phyloP scores from a whole-genome alignment of 306 rosid species.

The Sophora flavescens region DNA sequence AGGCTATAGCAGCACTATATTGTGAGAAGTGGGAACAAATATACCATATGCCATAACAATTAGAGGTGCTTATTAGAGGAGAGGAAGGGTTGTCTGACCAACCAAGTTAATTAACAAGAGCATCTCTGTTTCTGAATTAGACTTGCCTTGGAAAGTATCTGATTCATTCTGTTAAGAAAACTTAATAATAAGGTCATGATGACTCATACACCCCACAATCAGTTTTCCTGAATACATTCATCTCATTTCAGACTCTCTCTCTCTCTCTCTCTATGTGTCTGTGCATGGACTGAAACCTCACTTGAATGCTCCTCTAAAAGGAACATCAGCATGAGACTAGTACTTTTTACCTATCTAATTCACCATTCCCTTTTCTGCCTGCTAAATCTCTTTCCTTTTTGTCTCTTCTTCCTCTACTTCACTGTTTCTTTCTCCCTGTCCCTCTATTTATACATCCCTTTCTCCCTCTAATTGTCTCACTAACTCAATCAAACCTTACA shows the following conservation, averaged over 20 bases:
- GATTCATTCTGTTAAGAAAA: conserved; percentile 54
- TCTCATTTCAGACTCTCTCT: conserved; percentile 44
- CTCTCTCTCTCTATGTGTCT: conserved; percentile 36
- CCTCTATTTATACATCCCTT: conserved; percentile 57
- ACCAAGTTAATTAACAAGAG: conserved; percentile 18
- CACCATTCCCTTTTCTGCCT: conserved; percentile 45
- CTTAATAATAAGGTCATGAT: conserved; percentile 66
- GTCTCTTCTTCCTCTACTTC: conserved; percentile 53
- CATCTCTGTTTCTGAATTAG: conserved; percentile 44
- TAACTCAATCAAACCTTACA: conserved; percentile 4
- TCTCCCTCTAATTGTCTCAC: conserved; percentile 33
- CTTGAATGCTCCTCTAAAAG: conserved; percentile 69
- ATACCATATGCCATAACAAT: background rate
- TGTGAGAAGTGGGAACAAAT: conserved; percentile 4
- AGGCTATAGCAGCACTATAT: background rate
- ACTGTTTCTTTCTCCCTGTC: conserved; percentile 64
- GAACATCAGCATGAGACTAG: conserved; percentile 66
- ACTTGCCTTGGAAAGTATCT: conserved; percentile 45
- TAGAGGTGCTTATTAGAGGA: conserved; percentile 20
- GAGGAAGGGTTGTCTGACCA: conserved; percentile 32
- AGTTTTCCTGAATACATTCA: conserved; percentile 42
- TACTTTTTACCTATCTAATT: conserved; percentile 55
- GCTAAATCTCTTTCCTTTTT: conserved; percentile 55
- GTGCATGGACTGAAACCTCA: conserved; percentile 55
- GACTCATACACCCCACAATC: conserved; percentile 52